phyloP scores from a whole-genome alignment of 148 eudicot species.

The Dysphania ambrosioides region DNA sequence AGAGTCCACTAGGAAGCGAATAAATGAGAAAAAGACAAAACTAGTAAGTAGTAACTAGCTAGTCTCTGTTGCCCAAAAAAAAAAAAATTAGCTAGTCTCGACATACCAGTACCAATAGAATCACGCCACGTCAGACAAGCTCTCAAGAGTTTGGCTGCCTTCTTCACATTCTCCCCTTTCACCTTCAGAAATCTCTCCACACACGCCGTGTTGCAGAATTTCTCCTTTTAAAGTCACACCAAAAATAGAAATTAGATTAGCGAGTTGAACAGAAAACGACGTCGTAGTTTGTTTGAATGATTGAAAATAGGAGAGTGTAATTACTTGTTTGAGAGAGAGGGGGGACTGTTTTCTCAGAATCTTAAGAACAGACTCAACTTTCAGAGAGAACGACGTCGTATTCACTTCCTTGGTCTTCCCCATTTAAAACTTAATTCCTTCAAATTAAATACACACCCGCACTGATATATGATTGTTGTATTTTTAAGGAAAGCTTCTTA shows the following conservation, averaged over 20 bases:
- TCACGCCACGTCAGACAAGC: slow-evolving; percentile 87
- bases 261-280: no score
- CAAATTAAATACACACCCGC: neutral
- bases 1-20: neutral
- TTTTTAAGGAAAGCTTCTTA: neutral
- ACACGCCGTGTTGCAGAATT: slow-evolving; percentile 80
- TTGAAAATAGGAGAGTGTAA: no score
- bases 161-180: slow-evolving; percentile 85
- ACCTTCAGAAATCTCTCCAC: slow-evolving; percentile 73
- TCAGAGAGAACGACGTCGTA: no score
- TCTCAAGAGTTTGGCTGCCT: slow-evolving; percentile 75
- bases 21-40: neutral
- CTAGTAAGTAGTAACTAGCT: no score
- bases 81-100: neutral
- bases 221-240: slow-evolving; percentile 49
- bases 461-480: neutral
- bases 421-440: slow-evolving; percentile 32
- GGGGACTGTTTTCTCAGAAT: slow-evolving; percentile 72
- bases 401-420: slow-evolving; percentile 50
- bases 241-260: neutral
- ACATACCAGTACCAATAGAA: slow-evolving; percentile 56
- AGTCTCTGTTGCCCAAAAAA: no score
- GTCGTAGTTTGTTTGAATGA: neutral
- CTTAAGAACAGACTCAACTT: slow-evolving; percentile 63
- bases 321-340: slow-evolving; percentile 83